Conservation (phyloP, 441 rosid species). For the Geranium incanum region DNA sequence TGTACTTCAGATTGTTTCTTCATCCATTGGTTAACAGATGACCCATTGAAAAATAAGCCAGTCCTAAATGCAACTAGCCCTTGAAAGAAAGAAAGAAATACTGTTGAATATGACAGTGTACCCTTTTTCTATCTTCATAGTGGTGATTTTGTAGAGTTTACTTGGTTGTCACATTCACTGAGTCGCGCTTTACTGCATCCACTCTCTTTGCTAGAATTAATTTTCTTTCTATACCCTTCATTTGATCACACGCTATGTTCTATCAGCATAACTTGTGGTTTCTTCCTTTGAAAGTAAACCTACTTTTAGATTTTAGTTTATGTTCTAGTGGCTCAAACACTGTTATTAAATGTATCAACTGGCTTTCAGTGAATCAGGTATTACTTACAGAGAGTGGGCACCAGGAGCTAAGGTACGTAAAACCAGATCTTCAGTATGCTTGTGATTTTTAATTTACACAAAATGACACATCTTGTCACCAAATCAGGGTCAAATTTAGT, state of each 20-base stretch:
- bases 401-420: slow-evolving; percentile 91
- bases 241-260: neutral
- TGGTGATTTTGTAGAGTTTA: neutral
- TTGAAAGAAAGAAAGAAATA: neutral
- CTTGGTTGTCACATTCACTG: neutral
- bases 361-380: slow-evolving; percentile 67
- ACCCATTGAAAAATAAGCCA: neutral
- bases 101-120: neutral
- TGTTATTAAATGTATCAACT: slow-evolving; percentile 31
- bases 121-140: neutral
- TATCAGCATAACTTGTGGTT: neutral
- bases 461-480: neutral
- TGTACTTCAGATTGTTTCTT: neutral
- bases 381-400: slow-evolving; percentile 96
- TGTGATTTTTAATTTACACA: neutral
- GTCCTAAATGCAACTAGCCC: neutral
- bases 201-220: neutral
- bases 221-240: neutral
- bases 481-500: neutral
- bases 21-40: neutral
- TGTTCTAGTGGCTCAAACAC: slow-evolving; percentile 24
- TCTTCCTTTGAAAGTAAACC: slow-evolving; percentile 1
- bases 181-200: neutral
- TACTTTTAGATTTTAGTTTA: slow-evolving; percentile 8
- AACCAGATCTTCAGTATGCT: neutral